Base-by-base conservation (phyloP, 352 stramenopile species). In the Pythium monospermum region DNA sequence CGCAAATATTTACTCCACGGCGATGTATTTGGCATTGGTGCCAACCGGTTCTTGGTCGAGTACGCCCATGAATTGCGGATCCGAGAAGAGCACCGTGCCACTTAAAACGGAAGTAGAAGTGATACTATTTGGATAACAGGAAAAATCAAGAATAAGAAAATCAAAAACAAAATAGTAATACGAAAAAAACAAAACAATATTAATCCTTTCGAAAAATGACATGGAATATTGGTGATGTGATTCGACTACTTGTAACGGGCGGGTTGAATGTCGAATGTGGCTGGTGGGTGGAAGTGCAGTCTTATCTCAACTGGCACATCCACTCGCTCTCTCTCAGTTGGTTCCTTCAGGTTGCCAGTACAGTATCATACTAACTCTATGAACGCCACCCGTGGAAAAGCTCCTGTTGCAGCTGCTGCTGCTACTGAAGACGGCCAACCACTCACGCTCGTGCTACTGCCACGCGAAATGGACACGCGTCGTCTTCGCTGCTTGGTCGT, bases 1-100 rank as follows among this genome's bases (percentile, higher is more conserved):
- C 59, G 76, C 2, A 59, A 69, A 22, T 91, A 83, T 43, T 57
- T 94, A 25, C 47, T 85, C 31, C 80, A 94, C 39, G 75, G 76
- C 19, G 83, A 94, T 53, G 69, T 91, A 19, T 94, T 94, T 62
- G 80, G 83, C 15, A 73, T 94, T 44, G 83, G 80, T n/a, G 77
- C 75, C 18, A 94, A 89, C 38, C 76, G 81, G 13, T 94, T 94
- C 48, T 74, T 88, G 30, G 75, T 91, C 23, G 79, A 94, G 61
- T 89, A 91, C 56, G 71, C 77, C 36, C 75, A 86, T 41, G 72
- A 89, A 55, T 49, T 91, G 26, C 32, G 49, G 39, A 48, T 66
- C 23, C 58, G 61, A 21, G 44, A 56, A 3, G 50, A 55, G 35
- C 50, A 59, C 4, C 55, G 48, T 15, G 25, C 25, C 13, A n/a